Evolutionary conservation across 352 stramenopile genomes (phyloP), one percentile per base, ranked within the genome.

Genomic region (Peronosclerospora sorghi): DNA sequence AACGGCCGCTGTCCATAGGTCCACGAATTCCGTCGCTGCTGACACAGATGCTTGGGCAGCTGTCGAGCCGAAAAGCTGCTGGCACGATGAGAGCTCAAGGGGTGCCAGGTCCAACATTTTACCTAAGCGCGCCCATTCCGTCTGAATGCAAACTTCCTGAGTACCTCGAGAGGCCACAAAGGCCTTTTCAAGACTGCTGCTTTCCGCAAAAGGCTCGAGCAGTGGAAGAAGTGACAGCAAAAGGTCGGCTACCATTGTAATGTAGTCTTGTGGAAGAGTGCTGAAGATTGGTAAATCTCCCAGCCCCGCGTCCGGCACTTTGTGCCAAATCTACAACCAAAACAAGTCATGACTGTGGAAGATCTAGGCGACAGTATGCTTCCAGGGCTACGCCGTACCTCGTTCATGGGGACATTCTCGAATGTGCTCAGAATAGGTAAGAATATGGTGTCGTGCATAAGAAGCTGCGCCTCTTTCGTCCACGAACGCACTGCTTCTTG

Each of bases 251-350:
- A 88, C 75, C 29, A 64, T 60, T 7, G 79, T 92, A 48, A 92
- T 88, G 56, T 88, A 92, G 41, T 92, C 79, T 57, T 91, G 76
- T 8, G 79, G 79, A 12, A 91, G 54, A 43, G 66, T 74, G 39
- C 72, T 88, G 51, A 89, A 87, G 17, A 68, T 69, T 20, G 76
- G 80, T 26, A 92, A 34, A 30, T 89, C 74, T 10, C 66, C 67
- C 1, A 79, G 43, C 9, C 48, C 41, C 9, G 52, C 58, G 27
- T 81, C 61, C 9, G 68, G 56, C 8, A 56, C 49, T 43, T 81
- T 77, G 8, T 30, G 48, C 71, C 71, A 86, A 48, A 49, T 70
- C 68, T 83, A 44, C 45, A 45, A 52, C 3, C 9, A 19, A 50
- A 47, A 4, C 30, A 36, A 41, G n/a, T n/a, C n/a, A n/a, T n/a